phyloP scores from a whole-genome alignment of 441 rosid genomes.

The Syzygium malaccense region DNA sequence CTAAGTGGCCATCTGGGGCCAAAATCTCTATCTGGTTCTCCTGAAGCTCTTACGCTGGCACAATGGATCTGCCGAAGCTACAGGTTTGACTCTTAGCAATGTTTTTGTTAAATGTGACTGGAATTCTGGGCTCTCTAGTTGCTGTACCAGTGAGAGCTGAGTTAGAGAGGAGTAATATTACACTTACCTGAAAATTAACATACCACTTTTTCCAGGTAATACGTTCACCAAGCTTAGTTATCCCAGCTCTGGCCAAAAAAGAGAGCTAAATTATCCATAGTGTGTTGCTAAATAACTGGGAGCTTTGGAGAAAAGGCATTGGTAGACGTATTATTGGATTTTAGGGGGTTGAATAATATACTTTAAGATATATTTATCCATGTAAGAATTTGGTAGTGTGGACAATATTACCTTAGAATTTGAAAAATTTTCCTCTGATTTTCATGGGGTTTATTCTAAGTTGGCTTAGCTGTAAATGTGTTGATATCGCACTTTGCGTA shows the following conservation, averaged over 20 bases:
- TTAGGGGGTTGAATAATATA: background rate
- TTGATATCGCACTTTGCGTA: background rate
- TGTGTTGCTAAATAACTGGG: background rate
- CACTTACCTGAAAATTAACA: background rate
- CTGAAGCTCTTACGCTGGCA: constrained; percentile 83
- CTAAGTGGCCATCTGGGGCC: constrained; percentile 33
- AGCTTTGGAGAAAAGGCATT: background rate
- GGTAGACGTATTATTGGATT: background rate
- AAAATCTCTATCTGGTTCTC: constrained; percentile 65
- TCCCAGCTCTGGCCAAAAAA: background rate
- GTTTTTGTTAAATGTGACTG: background rate
- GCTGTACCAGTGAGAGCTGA: background rate
- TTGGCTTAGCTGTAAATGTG: background rate
- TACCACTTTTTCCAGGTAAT: background rate
- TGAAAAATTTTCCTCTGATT: background rate
- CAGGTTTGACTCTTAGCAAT: constrained; percentile 35
- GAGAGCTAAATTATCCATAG: background rate
- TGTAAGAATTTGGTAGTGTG: background rate
- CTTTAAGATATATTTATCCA: background rate
- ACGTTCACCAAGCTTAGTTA: background rate
- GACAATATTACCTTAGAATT: background rate
- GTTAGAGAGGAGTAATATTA: background rate
- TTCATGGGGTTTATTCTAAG: background rate
- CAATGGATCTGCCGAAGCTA: constrained; percentile 82
- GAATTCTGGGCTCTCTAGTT: background rate